Base-by-base conservation (phyloP, 2,329 filamentous ascomycete genomes). In the Knufia petricola region DNA sequence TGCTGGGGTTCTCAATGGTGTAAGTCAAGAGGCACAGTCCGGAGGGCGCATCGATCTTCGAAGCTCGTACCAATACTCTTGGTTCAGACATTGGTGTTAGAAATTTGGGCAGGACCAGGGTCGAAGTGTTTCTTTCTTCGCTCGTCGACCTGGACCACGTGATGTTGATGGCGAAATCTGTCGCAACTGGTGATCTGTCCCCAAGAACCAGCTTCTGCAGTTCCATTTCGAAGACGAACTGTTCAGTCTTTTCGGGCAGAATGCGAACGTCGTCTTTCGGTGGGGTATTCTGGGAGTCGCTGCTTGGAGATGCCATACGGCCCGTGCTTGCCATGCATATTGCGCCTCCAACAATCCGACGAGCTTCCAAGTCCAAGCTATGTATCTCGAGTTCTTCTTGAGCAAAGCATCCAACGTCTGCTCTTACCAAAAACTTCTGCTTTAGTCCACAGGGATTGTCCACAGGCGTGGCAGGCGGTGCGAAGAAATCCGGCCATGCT, bases 1-100 rank as follows among this genome's bases (percentile, higher is more conserved):
- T 84, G 0, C 90, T 95, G 0, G 89, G 85, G 63, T 98, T 98
- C 67, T 98, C 92, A 49, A 98, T 80, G 2, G 81, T 87, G 62
- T 84, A 84, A 57, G 59, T 2, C 68, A 67, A 0, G 73, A 69
- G 48, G 72, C 71, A 34, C 20, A 37, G 23, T n/a, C 17, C 28
- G 10, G 15, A 9, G 9, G 3, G 3, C 8, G 2, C 6, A 6
- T 21, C 36, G 13, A 28, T 19, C 21, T 31, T 47, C 15, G 49
- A 34, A 8, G 28, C 20, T 42, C 43, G 12, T 17, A 46, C 6
- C 3, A 95, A 77, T 1, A 95, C 88, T 49, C 92, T 81, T 1
- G 92, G 92, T 63, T 98, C 92, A 3, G 81, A 82, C 50, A 83
- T 84, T 0, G 90, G 83, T 13, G 95, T 78, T 30, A 84, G 75